These are phyloP conservation scores for Aaosphaeria pasadenensis DNA, from an alignment of 2,329 filamentous ascomycete genomes.

Conservation along the genomic window DNA sequence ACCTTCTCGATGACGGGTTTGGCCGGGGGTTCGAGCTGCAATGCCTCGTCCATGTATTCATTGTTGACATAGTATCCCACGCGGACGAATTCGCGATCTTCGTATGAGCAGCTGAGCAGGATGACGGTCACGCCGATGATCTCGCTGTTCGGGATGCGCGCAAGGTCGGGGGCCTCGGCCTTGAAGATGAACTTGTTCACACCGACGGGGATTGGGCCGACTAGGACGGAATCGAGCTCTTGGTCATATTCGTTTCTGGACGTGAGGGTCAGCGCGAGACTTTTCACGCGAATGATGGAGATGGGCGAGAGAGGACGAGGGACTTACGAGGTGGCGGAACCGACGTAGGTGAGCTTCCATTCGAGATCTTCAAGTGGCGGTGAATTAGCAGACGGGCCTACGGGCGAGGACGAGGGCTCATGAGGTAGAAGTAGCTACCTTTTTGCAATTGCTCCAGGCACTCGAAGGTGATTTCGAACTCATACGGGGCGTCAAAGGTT, in stretches of 20 bases:
- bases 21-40: constrained; percentile 82
- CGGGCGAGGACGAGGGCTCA: neutral
- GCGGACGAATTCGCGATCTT: constrained; percentile 92
- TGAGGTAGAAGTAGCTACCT: constrained; percentile 53
- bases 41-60: constrained; percentile 90
- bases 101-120: constrained; percentile 93
- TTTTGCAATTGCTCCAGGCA: constrained; percentile 93
- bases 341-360: constrained; percentile 99
- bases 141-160: constrained; percentile 88
- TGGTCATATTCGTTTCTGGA: constrained; percentile 91
- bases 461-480: constrained; percentile 98
- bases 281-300: constrained; percentile 15
- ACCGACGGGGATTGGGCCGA: constrained; percentile 94
- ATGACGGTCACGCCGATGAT: constrained; percentile 97
- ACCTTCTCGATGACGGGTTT: constrained; percentile 94
- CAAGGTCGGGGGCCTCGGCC: constrained; percentile 86
- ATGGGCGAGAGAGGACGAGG: constrained; percentile 7
- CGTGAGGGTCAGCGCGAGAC: no score
- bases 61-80: constrained; percentile 99
- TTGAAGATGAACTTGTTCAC: constrained; percentile 99
- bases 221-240: constrained; percentile 93
- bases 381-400: constrained; percentile 12
- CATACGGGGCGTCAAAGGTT: constrained; percentile 86
- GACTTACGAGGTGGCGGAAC: constrained; percentile 91
- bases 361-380: constrained; percentile 69